phyloP scores from a whole-genome alignment of 495 filamentous ascomycete species.

The Glonium stellatum region DNA sequence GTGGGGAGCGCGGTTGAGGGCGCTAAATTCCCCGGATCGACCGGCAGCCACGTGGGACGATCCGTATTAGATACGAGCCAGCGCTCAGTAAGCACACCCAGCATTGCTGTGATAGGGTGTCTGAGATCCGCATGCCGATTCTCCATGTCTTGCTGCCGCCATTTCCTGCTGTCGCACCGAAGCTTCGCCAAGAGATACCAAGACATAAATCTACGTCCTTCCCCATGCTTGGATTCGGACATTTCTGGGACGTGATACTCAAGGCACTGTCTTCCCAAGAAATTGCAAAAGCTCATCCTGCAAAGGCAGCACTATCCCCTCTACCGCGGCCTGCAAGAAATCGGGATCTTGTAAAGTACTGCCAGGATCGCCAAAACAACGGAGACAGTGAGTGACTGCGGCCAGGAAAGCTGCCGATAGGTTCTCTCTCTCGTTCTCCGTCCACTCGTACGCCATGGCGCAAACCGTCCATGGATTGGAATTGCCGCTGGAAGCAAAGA shows the following conservation, averaged over 20 bases:
- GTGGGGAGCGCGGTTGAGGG: background rate
- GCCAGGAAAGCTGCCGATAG: constrained; percentile 24
- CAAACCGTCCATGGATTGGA: constrained; percentile 24
- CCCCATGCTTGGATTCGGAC: too few relatives aligned
- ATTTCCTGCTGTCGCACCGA: too few relatives aligned
- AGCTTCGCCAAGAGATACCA: too few relatives aligned
- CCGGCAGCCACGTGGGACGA: constrained; percentile 2
- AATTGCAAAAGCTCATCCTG: constrained; percentile 28
- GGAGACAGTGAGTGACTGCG: constrained; percentile 25
- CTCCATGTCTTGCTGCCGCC: too few relatives aligned
- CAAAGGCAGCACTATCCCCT: constrained; percentile 24
- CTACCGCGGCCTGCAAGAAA: constrained; percentile 26
- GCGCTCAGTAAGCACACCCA: background rate
- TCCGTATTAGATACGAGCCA: background rate
- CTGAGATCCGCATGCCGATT: too few relatives aligned
- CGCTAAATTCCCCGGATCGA: constrained; percentile 3
- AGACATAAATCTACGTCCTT: too few relatives aligned
- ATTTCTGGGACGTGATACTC: background rate
- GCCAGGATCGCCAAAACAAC: constrained; percentile 24
- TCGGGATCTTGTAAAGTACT: constrained; percentile 21
- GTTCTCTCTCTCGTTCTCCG: constrained; percentile 25
- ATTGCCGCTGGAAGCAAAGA: background rate
- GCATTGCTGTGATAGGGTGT: background rate
- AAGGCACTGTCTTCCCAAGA: constrained; percentile 18
- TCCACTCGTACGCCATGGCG: constrained; percentile 27